phyloP scores from a whole-genome alignment of 1,284 basidiomycete genomes.

The Coriolopsis trogii region DNA sequence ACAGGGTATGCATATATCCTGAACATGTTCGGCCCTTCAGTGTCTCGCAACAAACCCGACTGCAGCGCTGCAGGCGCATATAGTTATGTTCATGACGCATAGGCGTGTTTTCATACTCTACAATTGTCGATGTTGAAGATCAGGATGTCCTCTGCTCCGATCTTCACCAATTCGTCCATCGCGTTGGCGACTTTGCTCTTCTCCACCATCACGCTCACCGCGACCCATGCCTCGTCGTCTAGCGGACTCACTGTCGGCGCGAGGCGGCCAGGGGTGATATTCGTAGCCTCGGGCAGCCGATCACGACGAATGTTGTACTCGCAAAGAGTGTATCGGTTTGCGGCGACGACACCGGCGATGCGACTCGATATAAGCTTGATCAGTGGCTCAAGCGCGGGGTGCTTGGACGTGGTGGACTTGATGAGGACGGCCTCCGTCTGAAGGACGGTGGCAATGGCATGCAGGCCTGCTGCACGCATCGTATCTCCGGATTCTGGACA shows the following conservation, averaged over 20 bases:
- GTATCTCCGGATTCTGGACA: constrained; percentile 94
- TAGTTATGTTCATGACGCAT: background rate
- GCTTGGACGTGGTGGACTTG: constrained; percentile 72
- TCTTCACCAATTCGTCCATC: constrained; percentile 88
- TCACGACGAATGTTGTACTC: constrained; percentile 88
- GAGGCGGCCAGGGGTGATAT: constrained; percentile 86
- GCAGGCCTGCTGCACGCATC: constrained; percentile 97
- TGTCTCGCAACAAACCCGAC: too few species aligned
- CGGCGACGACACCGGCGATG: constrained; percentile 93
- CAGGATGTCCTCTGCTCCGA: constrained; percentile 91
- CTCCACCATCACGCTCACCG: constrained; percentile 92
- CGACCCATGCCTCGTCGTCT: constrained; percentile 87
- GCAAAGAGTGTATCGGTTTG: constrained; percentile 86
- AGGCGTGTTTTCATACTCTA: constrained; percentile 62
- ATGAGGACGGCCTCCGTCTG: constrained; percentile 94
- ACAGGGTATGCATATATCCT: too few species aligned
- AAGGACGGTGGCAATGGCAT: constrained; percentile 89
- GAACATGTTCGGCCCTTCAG: too few species aligned
- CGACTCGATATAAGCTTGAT: constrained; percentile 86
- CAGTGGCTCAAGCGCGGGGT: constrained; percentile 69
- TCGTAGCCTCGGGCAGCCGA: constrained; percentile 63
- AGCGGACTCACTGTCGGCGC: constrained; percentile 91
- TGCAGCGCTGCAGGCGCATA: background rate
- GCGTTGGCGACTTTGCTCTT: constrained; percentile 80
- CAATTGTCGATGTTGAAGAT: constrained; percentile 93